Conservation (phyloP, 2,329 filamentous ascomycete genomes). For the Pleurostoma richardsiae region DNA sequence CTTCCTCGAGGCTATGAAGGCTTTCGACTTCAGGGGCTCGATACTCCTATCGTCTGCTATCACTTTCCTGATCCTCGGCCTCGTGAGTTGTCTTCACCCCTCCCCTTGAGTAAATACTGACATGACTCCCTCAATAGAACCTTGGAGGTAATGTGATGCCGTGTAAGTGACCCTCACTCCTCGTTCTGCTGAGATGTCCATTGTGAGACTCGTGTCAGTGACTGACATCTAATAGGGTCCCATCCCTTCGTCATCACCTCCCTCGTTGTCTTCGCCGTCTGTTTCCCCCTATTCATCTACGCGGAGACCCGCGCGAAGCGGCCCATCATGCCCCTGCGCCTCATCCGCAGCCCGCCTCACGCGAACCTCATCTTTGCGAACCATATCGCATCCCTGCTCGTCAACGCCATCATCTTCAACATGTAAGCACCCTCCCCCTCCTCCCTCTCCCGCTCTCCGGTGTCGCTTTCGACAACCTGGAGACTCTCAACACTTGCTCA, state of each 20-base stretch:
- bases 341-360: constrained; percentile 45
- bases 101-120: neutral
- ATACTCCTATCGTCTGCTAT: constrained; percentile 45
- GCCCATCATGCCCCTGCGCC: constrained; percentile 56
- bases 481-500: constrained; percentile 16
- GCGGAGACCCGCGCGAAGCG: constrained; percentile 43
- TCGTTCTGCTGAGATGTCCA: neutral
- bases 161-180: constrained; percentile 31
- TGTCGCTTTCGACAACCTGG: neutral
- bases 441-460: neutral
- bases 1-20: constrained; percentile 41
- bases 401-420: constrained; percentile 56
- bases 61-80: constrained; percentile 53
- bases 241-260: constrained; percentile 53
- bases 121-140: constrained; percentile 30
- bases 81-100: constrained; percentile 33
- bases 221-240: constrained; percentile 33
- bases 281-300: constrained; percentile 46
- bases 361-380: constrained; percentile 55
- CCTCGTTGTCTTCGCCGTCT: constrained; percentile 39
- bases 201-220: neutral
- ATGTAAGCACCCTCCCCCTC: constrained; percentile 29
- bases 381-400: constrained; percentile 42
- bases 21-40: constrained; percentile 54
- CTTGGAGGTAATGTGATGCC: constrained; percentile 60